A percentile compares a stretch with the other conserved stretches of the same genome.
These are phyloP conservation scores for Podaxis sp. DNA, from an alignment of 768 basidiomycete genomes.

Conservation along the genomic window DNA sequence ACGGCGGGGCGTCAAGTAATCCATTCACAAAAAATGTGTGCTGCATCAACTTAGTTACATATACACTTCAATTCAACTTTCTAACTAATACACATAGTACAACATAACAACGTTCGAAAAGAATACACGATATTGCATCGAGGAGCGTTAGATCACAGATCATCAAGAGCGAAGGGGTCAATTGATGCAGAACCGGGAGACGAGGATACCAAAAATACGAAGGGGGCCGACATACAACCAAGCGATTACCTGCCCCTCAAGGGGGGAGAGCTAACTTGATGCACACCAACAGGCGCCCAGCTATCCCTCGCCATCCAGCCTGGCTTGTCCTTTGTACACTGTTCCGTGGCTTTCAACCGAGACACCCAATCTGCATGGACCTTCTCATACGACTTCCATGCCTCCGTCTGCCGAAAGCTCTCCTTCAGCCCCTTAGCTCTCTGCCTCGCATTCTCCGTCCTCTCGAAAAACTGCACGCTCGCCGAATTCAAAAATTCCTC, in stretches of 20 bases:
- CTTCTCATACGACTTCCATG: constrained; percentile 24
- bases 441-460: constrained; percentile 43
- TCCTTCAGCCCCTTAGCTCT: constrained; percentile 42
- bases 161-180: background rate
- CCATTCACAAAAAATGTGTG: background rate
- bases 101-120: background rate
- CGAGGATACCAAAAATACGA: background rate
- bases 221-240: background rate
- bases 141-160: background rate
- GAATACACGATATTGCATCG: background rate
- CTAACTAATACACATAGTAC: background rate
- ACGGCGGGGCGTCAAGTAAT: background rate
- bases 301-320: constrained; percentile 6
- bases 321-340: constrained; percentile 11
- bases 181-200: background rate
- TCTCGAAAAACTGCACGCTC: constrained; percentile 38
- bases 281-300: background rate
- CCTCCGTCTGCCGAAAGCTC: constrained; percentile 27
- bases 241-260: background rate
- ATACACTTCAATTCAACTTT: background rate
- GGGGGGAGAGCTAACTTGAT: background rate
- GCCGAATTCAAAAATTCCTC: constrained; percentile 44
- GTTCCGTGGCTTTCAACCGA: constrained; percentile 11
- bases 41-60: background rate
- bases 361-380: constrained; percentile 22